Evolutionary conservation across 208 protist species (phyloP).

Genomic region (Leishmania gerbilli): DNA sequence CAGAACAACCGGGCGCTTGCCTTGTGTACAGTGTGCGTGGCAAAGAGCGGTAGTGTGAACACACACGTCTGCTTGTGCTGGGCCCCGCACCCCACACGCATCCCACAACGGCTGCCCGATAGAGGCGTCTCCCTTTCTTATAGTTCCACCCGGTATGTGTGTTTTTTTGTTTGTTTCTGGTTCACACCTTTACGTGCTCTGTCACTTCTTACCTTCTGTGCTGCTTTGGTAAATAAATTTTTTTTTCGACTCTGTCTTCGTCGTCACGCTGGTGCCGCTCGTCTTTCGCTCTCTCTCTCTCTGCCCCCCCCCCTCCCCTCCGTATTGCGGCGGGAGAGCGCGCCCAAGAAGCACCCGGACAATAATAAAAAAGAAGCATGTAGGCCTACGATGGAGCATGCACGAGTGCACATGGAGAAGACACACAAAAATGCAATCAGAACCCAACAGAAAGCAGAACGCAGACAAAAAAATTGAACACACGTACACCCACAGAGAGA

Average conservation of each 20-base stretch:
- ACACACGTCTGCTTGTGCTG: not conserved
- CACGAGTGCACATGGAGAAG: not conserved
- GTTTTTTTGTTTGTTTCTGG: not conserved
- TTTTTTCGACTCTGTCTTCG: not conserved
- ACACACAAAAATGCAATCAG: not conserved
- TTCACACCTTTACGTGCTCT: no score
- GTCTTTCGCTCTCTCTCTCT: not conserved
- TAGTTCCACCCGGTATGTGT: not conserved
- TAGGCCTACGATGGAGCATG: not conserved
- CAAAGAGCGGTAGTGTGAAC: not conserved
- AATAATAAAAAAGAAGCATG: not conserved
- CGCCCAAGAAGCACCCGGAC: not conserved
- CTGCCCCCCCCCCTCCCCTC: not conserved
- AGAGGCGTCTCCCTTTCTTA: not conserved
- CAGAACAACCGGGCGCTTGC: not conserved
- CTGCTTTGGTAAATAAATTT: not conserved
- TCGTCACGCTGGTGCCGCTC: not conserved
- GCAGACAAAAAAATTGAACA: not conserved
- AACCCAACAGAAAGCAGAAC: not conserved
- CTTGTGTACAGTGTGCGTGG: not conserved
- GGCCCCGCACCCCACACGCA: not conserved
- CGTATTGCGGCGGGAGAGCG: no score
- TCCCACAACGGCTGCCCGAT: not conserved
- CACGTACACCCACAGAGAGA: not conserved
- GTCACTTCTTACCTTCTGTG: not conserved